A percentile compares a stretch with the other conserved stretches of the same genome.
These are phyloP conservation scores for Aplosporella prunicola DNA, from an alignment of 2,329 filamentous ascomycete genomes.

Conservation along the genomic window DNA sequence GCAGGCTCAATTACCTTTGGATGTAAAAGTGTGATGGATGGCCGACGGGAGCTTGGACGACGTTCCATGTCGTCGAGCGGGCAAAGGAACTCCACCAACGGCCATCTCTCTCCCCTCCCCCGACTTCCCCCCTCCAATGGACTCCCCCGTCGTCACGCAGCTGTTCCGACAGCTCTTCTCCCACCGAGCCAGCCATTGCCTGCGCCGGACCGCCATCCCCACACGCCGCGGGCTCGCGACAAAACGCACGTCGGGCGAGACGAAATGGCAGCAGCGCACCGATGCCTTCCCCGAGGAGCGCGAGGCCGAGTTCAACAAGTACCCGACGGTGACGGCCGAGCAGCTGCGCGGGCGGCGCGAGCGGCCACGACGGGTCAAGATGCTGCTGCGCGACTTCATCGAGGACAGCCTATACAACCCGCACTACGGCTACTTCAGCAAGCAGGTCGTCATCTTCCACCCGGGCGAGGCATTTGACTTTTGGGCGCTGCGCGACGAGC, in stretches of 20 bases:
- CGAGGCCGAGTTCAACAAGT: conserved; percentile 68
- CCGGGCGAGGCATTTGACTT: conserved; percentile 90
- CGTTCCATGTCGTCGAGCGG: no score
- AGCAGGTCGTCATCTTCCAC: conserved; percentile 91
- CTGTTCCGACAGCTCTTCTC: conserved; percentile 80
- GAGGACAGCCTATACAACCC: conserved; percentile 95
- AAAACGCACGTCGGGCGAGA: conserved; percentile 44
- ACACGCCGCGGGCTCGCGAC: conserved; percentile 9
- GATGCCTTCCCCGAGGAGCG: conserved; percentile 68
- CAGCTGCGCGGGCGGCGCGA: conserved; percentile 64
- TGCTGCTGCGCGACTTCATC: conserved; percentile 95
- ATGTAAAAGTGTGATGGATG: neutral
- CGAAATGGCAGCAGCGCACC: conserved; percentile 77
- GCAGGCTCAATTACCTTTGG: no score
- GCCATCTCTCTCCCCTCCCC: conserved; percentile 4
- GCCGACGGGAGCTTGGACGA: conserved; percentile 7
- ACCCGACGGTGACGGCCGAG: conserved; percentile 76
- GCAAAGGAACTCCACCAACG: no score
- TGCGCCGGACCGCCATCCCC: conserved; percentile 2
- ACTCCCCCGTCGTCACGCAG: conserved; percentile 66
- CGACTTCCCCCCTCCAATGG: conserved; percentile 51
- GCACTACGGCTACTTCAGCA: conserved; percentile 91
- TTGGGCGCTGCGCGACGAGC: conserved; percentile 67
- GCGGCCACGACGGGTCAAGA: conserved; percentile 81
- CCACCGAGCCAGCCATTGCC: conserved; percentile 33